A percentile compares a stretch with the other conserved stretches of the same genome.
These are phyloP conservation scores for Pyrus betulifolia DNA, from an alignment of 306 rosid species.

Conservation along the genomic window DNA sequence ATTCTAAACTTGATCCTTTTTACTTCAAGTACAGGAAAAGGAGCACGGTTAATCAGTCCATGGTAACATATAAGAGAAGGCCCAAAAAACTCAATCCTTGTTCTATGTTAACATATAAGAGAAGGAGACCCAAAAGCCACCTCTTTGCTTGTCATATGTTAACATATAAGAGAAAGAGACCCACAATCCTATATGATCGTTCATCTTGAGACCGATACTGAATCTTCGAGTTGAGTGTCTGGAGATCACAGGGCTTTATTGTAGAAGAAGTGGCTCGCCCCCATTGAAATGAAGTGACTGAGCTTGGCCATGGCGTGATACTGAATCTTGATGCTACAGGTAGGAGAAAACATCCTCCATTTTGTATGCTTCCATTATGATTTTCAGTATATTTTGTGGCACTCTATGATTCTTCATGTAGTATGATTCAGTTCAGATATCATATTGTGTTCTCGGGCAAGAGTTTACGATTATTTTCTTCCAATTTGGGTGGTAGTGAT, in stretches of 20 bases:
- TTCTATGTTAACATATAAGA: slow-evolving; percentile 5
- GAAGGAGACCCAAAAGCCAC: background rate
- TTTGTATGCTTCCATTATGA: background rate
- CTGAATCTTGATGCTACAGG: background rate
- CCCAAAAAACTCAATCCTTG: background rate
- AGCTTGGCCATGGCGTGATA: background rate
- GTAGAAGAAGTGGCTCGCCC: background rate
- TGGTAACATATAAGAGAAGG: slow-evolving; percentile 45
- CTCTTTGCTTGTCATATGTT: background rate
- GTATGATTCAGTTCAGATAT: background rate
- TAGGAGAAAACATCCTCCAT: background rate
- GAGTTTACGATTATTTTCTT: background rate
- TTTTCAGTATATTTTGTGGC: background rate
- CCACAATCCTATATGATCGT: background rate
- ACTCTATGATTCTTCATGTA: background rate
- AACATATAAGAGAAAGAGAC: slow-evolving; percentile 3
- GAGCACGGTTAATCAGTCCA: slow-evolving; percentile 18
- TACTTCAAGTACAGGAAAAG: slow-evolving; percentile 28
- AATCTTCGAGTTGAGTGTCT: background rate
- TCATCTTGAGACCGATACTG: background rate
- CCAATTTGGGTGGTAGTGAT: background rate
- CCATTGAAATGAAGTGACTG: background rate
- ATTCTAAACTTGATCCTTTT: slow-evolving; percentile 21
- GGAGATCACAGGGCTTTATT: background rate
- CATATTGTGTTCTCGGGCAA: background rate